A percentile compares a stretch with the other conserved stretches of the same genome.
phyloP scores from a whole-genome alignment of 2,329 filamentous ascomycete species.

The Phaeosphaeriaceae sp. region DNA sequence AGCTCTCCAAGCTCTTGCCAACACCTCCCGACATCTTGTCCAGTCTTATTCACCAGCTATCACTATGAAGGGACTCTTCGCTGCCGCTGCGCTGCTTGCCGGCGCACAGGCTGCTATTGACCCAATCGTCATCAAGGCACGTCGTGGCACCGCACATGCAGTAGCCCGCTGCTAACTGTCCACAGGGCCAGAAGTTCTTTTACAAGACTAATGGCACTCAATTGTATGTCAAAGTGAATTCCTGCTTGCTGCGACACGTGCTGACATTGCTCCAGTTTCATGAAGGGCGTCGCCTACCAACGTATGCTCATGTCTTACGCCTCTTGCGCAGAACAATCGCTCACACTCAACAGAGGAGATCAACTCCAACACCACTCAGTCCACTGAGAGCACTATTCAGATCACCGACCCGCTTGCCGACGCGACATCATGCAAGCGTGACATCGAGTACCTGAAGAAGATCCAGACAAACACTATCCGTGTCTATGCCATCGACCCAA shows the following conservation, averaged over 20 bases:
- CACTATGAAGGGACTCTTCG: slow-evolving; percentile 64
- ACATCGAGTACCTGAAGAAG: slow-evolving; percentile 80
- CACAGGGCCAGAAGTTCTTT: slow-evolving; percentile 84
- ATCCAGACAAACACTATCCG: slow-evolving; percentile 92
- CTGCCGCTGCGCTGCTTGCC: slow-evolving; percentile 62
- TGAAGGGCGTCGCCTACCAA: slow-evolving; percentile 96
- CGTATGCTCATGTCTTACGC: slow-evolving; percentile 46
- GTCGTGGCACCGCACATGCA: slow-evolving; percentile 11
- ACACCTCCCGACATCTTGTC: slow-evolving; percentile 34
- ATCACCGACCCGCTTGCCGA: slow-evolving; percentile 89
- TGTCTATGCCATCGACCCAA: slow-evolving; percentile 90
- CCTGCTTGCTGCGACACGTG: slow-evolving; percentile 5
- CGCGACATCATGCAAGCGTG: slow-evolving; percentile 75
- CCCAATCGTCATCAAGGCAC: slow-evolving; percentile 75
- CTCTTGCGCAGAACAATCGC: slow-evolving; percentile 6
- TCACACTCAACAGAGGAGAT: slow-evolving; percentile 63
- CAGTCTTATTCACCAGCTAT: slow-evolving; percentile 29
- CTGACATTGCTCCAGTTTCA: slow-evolving; percentile 64
- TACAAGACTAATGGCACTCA: slow-evolving; percentile 80
- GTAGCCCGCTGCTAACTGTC: slow-evolving; percentile 15
- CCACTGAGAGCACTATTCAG: slow-evolving; percentile 53
- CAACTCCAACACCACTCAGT: slow-evolving; percentile 60
- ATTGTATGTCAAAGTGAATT: slow-evolving; percentile 53
- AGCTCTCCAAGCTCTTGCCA: slow-evolving; percentile 27
- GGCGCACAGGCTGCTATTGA: slow-evolving; percentile 65